Percentiles rank a stretch among this genome's conserved stretches.
Conservation (phyloP, 371 early-diverging fungal species). For the Lichtheimia ramosa region DNA sequence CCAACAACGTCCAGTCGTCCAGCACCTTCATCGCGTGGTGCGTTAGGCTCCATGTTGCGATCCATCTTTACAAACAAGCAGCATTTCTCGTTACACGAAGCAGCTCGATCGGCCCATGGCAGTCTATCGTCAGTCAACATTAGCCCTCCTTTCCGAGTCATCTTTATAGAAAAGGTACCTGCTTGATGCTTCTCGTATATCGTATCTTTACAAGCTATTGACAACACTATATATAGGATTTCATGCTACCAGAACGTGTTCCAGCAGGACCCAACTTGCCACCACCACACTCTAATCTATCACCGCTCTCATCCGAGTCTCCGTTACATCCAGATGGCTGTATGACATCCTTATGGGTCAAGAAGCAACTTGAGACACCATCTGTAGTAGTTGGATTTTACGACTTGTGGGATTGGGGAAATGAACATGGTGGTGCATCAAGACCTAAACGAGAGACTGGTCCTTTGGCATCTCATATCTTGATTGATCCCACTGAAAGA, state of each 20-base stretch:
- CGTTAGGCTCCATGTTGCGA: constrained; percentile 21
- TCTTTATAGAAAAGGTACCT: constrained; percentile 37
- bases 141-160: constrained; percentile 36
- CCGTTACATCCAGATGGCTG: constrained; percentile 84
- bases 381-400: constrained; percentile 72
- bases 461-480: constrained; percentile 52
- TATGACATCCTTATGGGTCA: constrained; percentile 72
- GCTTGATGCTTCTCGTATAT: background rate
- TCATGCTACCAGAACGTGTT: constrained; percentile 33
- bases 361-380: constrained; percentile 66
- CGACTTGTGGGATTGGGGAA: constrained; percentile 59
- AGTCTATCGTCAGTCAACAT: constrained; percentile 8
- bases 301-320: constrained; percentile 69
- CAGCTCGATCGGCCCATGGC: constrained; percentile 22
- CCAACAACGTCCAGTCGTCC: constrained; percentile 4
- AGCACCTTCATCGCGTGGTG: constrained; percentile 13
- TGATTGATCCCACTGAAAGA: constrained; percentile 54
- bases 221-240: constrained; percentile 24
- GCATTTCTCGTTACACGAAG: constrained; percentile 37
- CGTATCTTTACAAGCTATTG: background rate
- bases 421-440: constrained; percentile 24
- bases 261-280: constrained; percentile 37
- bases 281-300: constrained; percentile 55
- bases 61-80: constrained; percentile 26
- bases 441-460: constrained; percentile 48